Conservation (phyloP, 805 yeast species). For the Jamesozyma jinghongensis region DNA sequence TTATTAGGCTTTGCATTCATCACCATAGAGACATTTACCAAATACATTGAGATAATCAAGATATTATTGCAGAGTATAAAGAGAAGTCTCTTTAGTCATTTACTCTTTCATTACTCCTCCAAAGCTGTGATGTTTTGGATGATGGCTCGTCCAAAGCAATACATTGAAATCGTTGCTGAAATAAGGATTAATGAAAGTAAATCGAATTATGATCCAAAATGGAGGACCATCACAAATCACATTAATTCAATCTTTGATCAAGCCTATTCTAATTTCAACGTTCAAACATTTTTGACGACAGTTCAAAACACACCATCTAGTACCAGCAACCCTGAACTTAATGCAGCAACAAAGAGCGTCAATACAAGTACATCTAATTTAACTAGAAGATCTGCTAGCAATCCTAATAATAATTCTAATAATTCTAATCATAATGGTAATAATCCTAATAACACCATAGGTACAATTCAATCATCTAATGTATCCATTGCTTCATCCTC, state of each 20-base stretch:
- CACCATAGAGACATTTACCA: conserved; percentile 30
- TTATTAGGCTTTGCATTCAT: conserved; percentile 37
- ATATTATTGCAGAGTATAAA: conserved; percentile 31
- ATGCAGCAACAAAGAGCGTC: too few species aligned
- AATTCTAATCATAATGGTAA: background rate
- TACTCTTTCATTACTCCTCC: conserved; percentile 39
- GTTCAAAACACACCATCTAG: conserved; percentile 1
- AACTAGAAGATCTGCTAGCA: background rate
- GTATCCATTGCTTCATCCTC: conserved; percentile 1
- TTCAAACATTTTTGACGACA: conserved; percentile 13
- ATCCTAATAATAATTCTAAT: background rate
- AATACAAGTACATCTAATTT: background rate
- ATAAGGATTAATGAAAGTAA: conserved; percentile 2
- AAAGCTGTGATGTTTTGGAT: conserved; percentile 43
- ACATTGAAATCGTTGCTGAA: conserved; percentile 17
- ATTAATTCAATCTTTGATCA: conserved; percentile 18
- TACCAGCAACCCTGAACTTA: background rate
- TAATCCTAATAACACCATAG: background rate
- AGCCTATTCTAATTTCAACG: conserved; percentile 19
- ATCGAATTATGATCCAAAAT: conserved; percentile 1
- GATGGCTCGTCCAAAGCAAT: conserved; percentile 40
- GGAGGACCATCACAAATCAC: conserved; percentile 1
- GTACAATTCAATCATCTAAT: background rate
- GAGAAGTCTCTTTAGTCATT: conserved; percentile 38
- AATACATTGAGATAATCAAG: conserved; percentile 35